phyloP scores from a whole-genome alignment of 305 asterid genomes.

The Fraxinus floribunda region DNA sequence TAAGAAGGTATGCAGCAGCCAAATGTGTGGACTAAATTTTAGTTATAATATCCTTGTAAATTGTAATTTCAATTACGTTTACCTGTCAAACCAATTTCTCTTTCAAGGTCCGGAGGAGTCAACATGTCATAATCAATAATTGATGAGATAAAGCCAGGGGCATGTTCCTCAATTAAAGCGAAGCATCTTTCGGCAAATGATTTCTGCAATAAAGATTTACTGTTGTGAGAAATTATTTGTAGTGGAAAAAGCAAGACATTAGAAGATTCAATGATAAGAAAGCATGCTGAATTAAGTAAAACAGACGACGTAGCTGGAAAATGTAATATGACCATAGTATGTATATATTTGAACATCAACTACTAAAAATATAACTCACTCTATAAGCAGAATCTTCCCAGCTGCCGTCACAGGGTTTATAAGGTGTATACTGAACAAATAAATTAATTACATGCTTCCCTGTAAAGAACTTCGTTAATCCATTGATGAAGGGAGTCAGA shows the following conservation, averaged over 20 bases:
- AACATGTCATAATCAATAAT: constrained; percentile 87
- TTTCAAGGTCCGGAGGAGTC: constrained; percentile 95
- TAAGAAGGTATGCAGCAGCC: not conserved
- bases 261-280: not conserved
- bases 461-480: constrained; percentile 30
- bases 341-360: constrained; percentile 4
- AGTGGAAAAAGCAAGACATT: not conserved
- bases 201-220: constrained; percentile 41
- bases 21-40: constrained; percentile 4
- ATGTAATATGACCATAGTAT: not conserved
- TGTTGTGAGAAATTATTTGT: constrained; percentile 8
- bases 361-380: constrained; percentile 44
- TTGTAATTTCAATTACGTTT: constrained; percentile 7
- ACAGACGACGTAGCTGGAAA: constrained; percentile 19
- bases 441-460: constrained; percentile 90
- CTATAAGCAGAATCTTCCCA: constrained; percentile 86
- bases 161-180: constrained; percentile 72
- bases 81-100: constrained; percentile 89
- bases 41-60: not conserved
- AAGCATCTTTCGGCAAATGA: constrained; percentile 84
- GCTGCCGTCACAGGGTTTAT: constrained; percentile 86
- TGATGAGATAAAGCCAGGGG: constrained; percentile 85
- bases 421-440: constrained; percentile 92
- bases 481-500: constrained; percentile 2
- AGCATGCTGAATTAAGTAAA: not conserved